These are phyloP conservation scores for Solanum bulbocastanum DNA, from an alignment of 257 asterid species.

Conservation along the genomic window DNA sequence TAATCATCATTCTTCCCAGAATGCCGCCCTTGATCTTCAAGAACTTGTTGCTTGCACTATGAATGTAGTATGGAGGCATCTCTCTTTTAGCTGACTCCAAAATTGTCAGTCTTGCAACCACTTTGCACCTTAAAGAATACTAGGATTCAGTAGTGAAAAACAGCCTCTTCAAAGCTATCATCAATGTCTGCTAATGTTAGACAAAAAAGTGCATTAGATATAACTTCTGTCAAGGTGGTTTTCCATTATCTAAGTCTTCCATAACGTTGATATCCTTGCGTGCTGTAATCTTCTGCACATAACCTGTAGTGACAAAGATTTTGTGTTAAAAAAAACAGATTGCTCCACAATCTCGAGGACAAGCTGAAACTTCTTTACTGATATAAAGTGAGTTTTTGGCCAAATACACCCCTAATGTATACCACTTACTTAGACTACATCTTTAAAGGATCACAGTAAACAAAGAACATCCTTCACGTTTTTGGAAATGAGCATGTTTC, in stretches of 20 bases:
- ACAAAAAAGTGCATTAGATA: background rate
- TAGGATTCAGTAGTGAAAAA: background rate
- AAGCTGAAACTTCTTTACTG: background rate
- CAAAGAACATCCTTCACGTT: background rate
- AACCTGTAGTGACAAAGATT: conserved; percentile 43
- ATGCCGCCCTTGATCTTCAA: background rate
- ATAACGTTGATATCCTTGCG: conserved; percentile 65
- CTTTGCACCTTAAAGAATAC: background rate
- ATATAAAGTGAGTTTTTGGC: background rate
- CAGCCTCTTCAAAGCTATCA: background rate
- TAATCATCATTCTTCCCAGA: background rate
- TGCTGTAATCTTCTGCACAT: conserved; percentile 83
- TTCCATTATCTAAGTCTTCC: conserved; percentile 60
- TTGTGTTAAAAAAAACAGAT: background rate
- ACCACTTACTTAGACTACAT: background rate
- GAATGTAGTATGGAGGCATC: background rate
- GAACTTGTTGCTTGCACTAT: background rate
- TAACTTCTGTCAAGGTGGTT: background rate
- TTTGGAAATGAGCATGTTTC: background rate
- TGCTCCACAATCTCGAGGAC: background rate
- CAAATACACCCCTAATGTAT: background rate
- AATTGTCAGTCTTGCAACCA: background rate
- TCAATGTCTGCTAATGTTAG: background rate
- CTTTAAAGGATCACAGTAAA: background rate
- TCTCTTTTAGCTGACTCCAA: background rate